Base-by-base conservation (phyloP, 352 stramenopile species). In the Phytophthora litchii region DNA sequence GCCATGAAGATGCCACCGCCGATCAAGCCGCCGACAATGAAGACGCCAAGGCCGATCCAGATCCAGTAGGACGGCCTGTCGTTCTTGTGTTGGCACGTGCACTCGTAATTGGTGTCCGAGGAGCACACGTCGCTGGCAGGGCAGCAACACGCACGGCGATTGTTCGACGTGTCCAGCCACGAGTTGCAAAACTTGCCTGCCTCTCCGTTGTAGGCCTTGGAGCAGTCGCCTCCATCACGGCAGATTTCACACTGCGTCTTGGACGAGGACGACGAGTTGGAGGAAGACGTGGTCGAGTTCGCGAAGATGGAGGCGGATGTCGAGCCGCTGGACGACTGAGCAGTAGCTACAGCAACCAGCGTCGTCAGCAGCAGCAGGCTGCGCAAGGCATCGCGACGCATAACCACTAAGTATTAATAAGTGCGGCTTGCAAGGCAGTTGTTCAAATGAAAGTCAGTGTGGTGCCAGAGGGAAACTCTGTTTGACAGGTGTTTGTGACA, bases 121-220 rank as follows among this genome's bases (percentile, higher is more conserved):
- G 48, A 72, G 67, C 72, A 83, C 44, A 70, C 69, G 9, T 73
- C 67, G 20, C 38, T 60, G 38, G 55, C 47, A 27, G 80, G 66
- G 43, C 78, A 88, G 64, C 78, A 90, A 63, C 81, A 91, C 16
- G 74, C 55, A 32, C 67, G 65, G n/a, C 62, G 62, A n/a, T 72
- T 60, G 27, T 48, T 71, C 4, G 53, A 56, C 23, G 54, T 48
- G 65, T 76, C 68, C 31, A 89, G 62, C 74, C 72, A 91, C 35
- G 66, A 60, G 37, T 73, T 67, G 54, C 81, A 91, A 59, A 71
- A 91, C 48, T 84, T 42, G 9, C 76, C 81, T 0, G 70, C 58
- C 1, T 34, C 42, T 17, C 54, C 70, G 23, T 85, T 59, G 62
- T 79, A 91, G 14, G 78, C 81, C 42, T 67, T 38, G n/a, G 51